Percentiles rank a stretch among this genome's conserved stretches.
These are phyloP conservation scores for Casuarina cunninghamiana DNA, from an alignment of 306 rosid genomes.

Conservation along the genomic window DNA sequence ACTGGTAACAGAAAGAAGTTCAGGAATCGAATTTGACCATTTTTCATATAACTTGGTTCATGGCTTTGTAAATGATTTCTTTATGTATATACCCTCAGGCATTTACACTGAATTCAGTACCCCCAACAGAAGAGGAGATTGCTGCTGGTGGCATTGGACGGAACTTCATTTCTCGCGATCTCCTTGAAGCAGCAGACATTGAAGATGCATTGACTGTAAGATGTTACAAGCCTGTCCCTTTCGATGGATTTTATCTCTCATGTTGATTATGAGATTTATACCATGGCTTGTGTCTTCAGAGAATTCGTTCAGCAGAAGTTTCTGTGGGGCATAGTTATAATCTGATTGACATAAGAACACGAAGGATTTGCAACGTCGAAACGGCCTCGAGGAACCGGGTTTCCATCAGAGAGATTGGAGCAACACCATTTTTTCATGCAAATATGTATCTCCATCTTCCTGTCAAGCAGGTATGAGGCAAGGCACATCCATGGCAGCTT, in stretches of 20 bases:
- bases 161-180: conserved; percentile 74
- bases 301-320: conserved; percentile 56
- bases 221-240: conserved; percentile 17
- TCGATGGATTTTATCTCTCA: conserved; percentile 1
- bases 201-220: conserved; percentile 64
- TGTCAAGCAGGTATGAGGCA: conserved; percentile 54
- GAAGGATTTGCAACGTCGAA: conserved; percentile 68
- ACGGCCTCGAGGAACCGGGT: conserved; percentile 65
- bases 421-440: conserved; percentile 70
- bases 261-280: conserved; percentile 11
- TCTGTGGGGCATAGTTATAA: conserved; percentile 69
- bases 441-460: conserved; percentile 76
- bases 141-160: conserved; percentile 72
- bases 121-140: conserved; percentile 62
- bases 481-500: not conserved
- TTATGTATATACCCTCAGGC: conserved; percentile 39
- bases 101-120: conserved; percentile 75
- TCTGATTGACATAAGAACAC: conserved; percentile 57
- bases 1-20: conserved; percentile 39
- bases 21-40: not conserved
- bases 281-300: conserved; percentile 45
- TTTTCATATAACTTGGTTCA: not conserved
- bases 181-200: conserved; percentile 77
- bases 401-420: conserved; percentile 60
- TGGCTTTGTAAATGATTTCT: not conserved